Percentiles rank a stretch among this genome's conserved stretches.
phyloP scores from a whole-genome alignment of 2,329 filamentous ascomycete species.

The Colletotrichum sp. region DNA sequence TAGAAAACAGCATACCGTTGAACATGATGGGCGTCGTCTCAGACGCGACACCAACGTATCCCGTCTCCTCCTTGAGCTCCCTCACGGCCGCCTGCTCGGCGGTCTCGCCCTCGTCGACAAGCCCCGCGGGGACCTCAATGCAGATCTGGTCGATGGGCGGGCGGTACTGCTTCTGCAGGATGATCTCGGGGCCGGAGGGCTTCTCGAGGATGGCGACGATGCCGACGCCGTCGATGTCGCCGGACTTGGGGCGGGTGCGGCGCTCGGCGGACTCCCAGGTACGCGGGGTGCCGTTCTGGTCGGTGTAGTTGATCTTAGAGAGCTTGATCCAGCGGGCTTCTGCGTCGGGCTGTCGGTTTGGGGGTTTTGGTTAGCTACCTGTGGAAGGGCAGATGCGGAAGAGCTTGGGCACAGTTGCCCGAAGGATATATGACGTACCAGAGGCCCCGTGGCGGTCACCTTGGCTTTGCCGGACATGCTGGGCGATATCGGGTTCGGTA shows the following conservation, averaged over 20 bases:
- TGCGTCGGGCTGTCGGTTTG: conserved; percentile 42
- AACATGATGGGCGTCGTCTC: conserved; percentile 71
- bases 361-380: neutral
- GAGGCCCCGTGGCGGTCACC: conserved; percentile 45
- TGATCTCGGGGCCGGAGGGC: conserved; percentile 56
- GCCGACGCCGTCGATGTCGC: conserved; percentile 74
- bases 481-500: neutral
- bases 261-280: conserved; percentile 78
- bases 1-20: conserved; percentile 45
- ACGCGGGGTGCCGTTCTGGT: conserved; percentile 62
- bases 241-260: conserved; percentile 65
- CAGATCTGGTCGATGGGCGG: conserved; percentile 64
- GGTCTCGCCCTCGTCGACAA: conserved; percentile 67
- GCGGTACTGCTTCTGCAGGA: conserved; percentile 72
- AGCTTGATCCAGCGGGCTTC: conserved; percentile 67
- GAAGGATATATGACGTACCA: conserved; percentile 38
- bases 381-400: neutral
- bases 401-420: neutral
- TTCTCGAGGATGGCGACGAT: conserved; percentile 72
- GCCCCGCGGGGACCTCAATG: conserved; percentile 69
- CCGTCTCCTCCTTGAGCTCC: conserved; percentile 71
- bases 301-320: conserved; percentile 67
- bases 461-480: conserved; percentile 29
- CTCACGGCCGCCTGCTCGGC: conserved; percentile 66
- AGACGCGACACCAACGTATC: conserved; percentile 61